These are phyloP conservation scores for Patellifolia procumbens DNA, from an alignment of 179 eudicot genomes.

Conservation along the genomic window DNA sequence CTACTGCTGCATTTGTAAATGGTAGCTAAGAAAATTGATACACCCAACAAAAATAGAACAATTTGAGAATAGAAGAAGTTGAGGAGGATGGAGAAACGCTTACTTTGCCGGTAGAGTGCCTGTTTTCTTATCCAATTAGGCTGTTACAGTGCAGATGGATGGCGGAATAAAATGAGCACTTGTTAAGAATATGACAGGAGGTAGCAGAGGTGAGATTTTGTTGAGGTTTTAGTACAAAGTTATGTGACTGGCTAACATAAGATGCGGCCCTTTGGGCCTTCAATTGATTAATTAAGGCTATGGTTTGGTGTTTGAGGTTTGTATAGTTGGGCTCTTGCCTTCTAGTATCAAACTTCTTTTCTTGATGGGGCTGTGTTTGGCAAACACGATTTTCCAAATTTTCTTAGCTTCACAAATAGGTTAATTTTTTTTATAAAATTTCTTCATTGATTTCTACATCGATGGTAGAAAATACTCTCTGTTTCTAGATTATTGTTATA, in stretches of 20 bases:
- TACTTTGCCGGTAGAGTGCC: neutral
- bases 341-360: too few relatives aligned
- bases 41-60: neutral
- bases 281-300: neutral
- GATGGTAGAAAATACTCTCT: too few relatives aligned
- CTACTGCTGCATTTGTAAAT: too few relatives aligned
- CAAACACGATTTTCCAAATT: too few relatives aligned
- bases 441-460: too few relatives aligned
- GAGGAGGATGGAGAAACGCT: neutral
- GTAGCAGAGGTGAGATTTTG: neutral
- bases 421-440: too few relatives aligned
- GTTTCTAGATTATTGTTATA: too few relatives aligned
- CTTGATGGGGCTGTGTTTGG: too few relatives aligned
- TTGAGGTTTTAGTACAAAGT: conserved; percentile 23
- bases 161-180: conserved; percentile 3
- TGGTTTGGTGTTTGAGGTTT: neutral
- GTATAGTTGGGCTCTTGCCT: too few relatives aligned
- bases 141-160: conserved; percentile 1
- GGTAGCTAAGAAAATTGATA: neutral
- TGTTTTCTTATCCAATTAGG: conserved; percentile 16
- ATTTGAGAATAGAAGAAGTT: neutral
- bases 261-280: conserved; percentile 7
- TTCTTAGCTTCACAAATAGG: too few relatives aligned
- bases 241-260: neutral
- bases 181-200: neutral